phyloP scores from a whole-genome alignment of 257 asterid genomes.

The Plantago ovata region DNA sequence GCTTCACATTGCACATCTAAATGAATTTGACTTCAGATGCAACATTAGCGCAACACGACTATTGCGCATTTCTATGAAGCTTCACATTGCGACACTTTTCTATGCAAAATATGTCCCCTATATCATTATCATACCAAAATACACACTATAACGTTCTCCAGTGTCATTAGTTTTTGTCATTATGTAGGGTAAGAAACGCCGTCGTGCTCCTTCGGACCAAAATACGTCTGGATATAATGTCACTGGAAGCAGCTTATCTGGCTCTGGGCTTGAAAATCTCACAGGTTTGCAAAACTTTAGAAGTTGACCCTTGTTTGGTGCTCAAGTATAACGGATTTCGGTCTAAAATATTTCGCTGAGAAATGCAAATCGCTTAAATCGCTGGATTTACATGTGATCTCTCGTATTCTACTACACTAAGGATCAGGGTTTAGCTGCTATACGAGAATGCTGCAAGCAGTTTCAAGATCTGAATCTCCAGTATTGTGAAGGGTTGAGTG shows the following conservation, averaged over 20 bases:
- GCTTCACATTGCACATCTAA: too few species aligned
- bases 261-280: conserved; percentile 65
- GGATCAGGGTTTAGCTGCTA: conserved; percentile 80
- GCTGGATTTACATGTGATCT: conserved; percentile 79
- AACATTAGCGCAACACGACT: too few species aligned
- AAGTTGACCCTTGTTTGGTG: conserved; percentile 85
- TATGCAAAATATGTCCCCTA: too few species aligned
- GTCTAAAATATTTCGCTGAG: conserved; percentile 64
- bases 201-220: too few species aligned
- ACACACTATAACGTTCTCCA: too few species aligned
- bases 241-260: conserved; percentile 56
- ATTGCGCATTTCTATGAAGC: too few species aligned
- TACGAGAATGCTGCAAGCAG: conserved; percentile 61
- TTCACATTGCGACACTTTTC: too few species aligned
- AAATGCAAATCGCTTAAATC: conserved; percentile 54
- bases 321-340: conserved; percentile 62
- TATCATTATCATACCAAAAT: too few species aligned
- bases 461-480: conserved; percentile 83
- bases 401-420: conserved; percentile 53
- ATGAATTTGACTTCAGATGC: too few species aligned
- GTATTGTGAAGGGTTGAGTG: conserved; percentile 85
- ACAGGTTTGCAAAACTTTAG: conserved; percentile 64
- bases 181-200: too few species aligned
- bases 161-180: too few species aligned
- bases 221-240: conserved; percentile 38